Conservation (phyloP, 305 asterid species). For the Plantago lanceolata region DNA sequence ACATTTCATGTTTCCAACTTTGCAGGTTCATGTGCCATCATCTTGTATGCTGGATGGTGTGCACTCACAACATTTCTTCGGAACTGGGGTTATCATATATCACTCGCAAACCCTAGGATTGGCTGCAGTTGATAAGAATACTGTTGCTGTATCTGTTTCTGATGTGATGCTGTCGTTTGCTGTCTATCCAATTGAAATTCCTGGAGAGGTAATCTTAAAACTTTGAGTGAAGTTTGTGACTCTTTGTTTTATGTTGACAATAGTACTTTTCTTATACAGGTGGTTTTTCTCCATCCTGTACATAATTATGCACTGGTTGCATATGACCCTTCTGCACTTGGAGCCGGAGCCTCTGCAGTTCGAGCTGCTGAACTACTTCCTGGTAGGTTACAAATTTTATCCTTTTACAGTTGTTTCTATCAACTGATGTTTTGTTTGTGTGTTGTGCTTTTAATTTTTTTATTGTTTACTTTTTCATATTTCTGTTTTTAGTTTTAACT, state of each 20-base stretch:
- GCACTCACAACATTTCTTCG: slow-evolving; percentile 94
- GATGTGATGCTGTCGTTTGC: slow-evolving; percentile 98
- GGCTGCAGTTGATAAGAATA: slow-evolving; percentile 94
- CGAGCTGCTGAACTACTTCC: slow-evolving; percentile 98
- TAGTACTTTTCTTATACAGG: slow-evolving; percentile 42
- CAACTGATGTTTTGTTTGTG: not conserved
- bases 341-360: slow-evolving; percentile 78
- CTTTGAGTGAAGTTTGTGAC: slow-evolving; percentile 19
- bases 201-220: slow-evolving; percentile 73
- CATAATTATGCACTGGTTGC: slow-evolving; percentile 97
- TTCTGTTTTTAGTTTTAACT: slow-evolving; percentile 8
- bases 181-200: slow-evolving; percentile 98
- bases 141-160: slow-evolving; percentile 92
- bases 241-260: slow-evolving; percentile 22
- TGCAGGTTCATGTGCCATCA: slow-evolving; percentile 97
- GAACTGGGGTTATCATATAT: slow-evolving; percentile 86
- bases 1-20: slow-evolving; percentile 18
- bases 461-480: not conserved
- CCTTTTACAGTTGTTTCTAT: not conserved
- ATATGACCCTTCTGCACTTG: slow-evolving; percentile 86
- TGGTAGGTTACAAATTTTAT: slow-evolving; percentile 41
- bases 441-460: slow-evolving; percentile 1
- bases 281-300: slow-evolving; percentile 97
- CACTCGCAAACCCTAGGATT: slow-evolving; percentile 91
- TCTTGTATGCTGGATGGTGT: slow-evolving; percentile 99